Base-by-base conservation (phyloP, 768 basidiomycete species). In the Coprinopsis marcescibilis region DNA sequence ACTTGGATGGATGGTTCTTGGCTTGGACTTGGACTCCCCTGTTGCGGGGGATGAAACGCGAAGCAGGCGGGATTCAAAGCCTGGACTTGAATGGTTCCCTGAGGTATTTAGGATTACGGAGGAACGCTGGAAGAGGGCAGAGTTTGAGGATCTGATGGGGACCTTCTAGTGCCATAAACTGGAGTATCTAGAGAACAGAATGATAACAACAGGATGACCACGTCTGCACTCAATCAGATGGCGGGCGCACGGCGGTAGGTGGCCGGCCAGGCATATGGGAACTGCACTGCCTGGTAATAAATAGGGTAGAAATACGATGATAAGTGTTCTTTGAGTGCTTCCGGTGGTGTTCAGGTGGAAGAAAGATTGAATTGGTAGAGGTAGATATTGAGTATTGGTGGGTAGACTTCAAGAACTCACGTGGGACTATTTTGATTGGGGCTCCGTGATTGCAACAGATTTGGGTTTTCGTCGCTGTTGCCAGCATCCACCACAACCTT, bases 1-100 rank as follows among this genome's bases (percentile, higher is more conserved):
- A 6, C 59, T 84, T 15, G 83, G 79, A 10, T 53, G 65, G 43
- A 83, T 83, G 82, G 65, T 88, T 3, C 60, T 80, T 3, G 73
- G 55, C 29, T 51, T 46, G 37, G 61, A 61, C 38, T 23, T 36
- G 55, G 13, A 14, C 30, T 17, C 4, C 10, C n/a, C n/a, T n/a
- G n/a, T n/a, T n/a, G n/a, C n/a, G n/a, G n/a, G n/a, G n/a, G n/a
- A n/a, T n/a, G n/a, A n/a, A n/a, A n/a, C n/a, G n/a, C 29, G 29
- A 32, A n/a, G 8, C 29, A 8, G n/a, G 29, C 29, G 29, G n/a
- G 8, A 32, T 32, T 8, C 29, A n/a, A 32, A n/a, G 29, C 29
- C 8, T 8, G 29, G 29, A 32, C 29, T 32, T 8, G 59, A 54
- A 12, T 66, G 73, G 71, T 69, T 84, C 49, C 83, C 83, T 2